Base-by-base conservation (phyloP, 352 stramenopile genomes). In the Globisporangium irregulare region DNA sequence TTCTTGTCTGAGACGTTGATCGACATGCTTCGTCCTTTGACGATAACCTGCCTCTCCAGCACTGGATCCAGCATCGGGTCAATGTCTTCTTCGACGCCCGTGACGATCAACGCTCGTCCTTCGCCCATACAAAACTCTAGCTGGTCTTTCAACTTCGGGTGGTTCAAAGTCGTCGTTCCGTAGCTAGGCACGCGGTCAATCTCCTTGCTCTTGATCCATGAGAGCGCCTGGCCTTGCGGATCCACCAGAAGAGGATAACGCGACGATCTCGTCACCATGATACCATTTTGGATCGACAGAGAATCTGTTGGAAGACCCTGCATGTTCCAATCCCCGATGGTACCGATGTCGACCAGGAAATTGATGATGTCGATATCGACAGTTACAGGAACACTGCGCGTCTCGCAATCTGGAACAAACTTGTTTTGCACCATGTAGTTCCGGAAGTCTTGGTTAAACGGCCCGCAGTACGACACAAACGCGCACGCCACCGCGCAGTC, bases 1-100 rank as follows among this genome's bases (percentile, higher is more conserved):
- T 98, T 95, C 81, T 99, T 99, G 85, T 99, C 97, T 57, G 94
- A 98, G 4, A 99, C 93, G 66, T 98, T 99, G 72, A 99, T 97
- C 41, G 97, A 98, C 85, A 98, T 97, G 68, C 92, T 95, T 54
- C 97, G 96, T 1, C 97, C 97, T 77, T 99, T 99, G 24, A 94
- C 72, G 57, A 99, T 97, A 66, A 99, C 95, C 79, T 98, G 94
- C 67, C 97, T 98, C 73, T 99, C 97, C 65, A 99, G 71, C 27
- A 99, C 94, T 3, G 97, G 97, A 73, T 99, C 97, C 27, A 99
- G 74, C 94, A 99, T 99, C 14, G 97, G 97, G 60, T 99, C 97
- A 62, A 99, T 99, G 29, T 99, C 97, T 83, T 99, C 94, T 81
- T 99, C 97, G 0, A 99, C 95, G 60, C 94, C 94, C 3, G 94